Evolutionary conservation across 2,329 filamentous ascomycete genomes (phyloP), one percentile per base, ranked within the genome.

Genomic region (Ascosphaera aggregata): DNA sequence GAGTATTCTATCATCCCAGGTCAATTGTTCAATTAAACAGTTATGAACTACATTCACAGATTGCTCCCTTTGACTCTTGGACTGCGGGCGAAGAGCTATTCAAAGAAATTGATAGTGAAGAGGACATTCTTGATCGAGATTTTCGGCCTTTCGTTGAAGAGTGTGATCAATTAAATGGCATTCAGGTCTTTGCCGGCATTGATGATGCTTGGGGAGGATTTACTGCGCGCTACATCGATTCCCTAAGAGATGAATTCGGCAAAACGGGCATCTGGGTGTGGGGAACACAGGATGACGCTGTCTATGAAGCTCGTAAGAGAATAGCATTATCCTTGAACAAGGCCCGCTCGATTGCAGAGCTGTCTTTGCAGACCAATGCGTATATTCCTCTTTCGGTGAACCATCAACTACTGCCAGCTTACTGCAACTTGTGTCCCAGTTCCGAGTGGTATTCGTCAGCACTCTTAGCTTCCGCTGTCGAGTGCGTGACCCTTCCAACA

Each of bases 61-160:
- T 86, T 19, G 76, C 76, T 66, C 81, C 85, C 0, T 92, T 92
- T 49, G 78, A 89, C 53, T 74, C 73, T 42, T 89, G 75, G 71
- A 56, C 60, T 20, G 64, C 69, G 40, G 84, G 84, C 9, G 72
- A 76, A 46, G 78, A 85, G 36, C 65, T 94, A 4, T 93, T 85
- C 46, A 59, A 62, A 16, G 65, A 66, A 2, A 62, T 85, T 5
- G 78, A 86, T 54, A 73, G 70, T 50, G 82, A 92, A 49, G 73
- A 85, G 46, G 86, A 94, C 48, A 57, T 95, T 3, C 62, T 94
- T 3, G 89, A 98, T 52, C 71, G 85, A n/a, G 86, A 98, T 54
- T 62, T 94, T 46, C 67, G 89, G 30, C 75, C 75, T 0, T 94
- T 94, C 52, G 71, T 76, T 2, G 89, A 98, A 59, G 89, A 95